phyloP scores from a whole-genome alignment of 2,329 filamentous ascomycete genomes.

The Penicillium sp. region DNA sequence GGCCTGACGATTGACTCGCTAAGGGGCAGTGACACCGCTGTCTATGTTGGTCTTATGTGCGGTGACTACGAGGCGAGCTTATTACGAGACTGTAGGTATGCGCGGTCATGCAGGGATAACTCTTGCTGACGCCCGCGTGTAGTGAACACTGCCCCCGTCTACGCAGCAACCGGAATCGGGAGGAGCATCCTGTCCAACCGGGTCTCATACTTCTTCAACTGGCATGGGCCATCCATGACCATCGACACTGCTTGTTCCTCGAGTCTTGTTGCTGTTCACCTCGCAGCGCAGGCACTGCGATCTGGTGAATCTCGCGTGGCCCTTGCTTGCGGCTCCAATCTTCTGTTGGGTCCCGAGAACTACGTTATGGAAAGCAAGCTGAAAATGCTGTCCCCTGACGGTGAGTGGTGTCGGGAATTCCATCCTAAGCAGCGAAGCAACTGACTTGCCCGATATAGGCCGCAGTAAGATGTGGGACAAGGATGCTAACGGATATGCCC shows the following conservation, averaged over 20 bases:
- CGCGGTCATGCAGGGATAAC: no score
- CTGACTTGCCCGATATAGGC: slow-evolving; percentile 25
- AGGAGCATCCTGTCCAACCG: slow-evolving; percentile 40
- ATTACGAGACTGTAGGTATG: no score
- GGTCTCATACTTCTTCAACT: slow-evolving; percentile 36
- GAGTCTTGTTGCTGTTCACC: slow-evolving; percentile 37
- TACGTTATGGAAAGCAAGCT: slow-evolving; percentile 32
- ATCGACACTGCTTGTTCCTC: slow-evolving; percentile 49
- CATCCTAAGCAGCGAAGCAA: no score
- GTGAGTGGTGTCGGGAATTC: no score
- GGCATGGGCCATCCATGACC: slow-evolving; percentile 39
- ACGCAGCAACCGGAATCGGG: slow-evolving; percentile 32
- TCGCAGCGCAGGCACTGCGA: slow-evolving; percentile 30
- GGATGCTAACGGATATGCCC: slow-evolving; percentile 48
- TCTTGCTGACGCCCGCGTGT: no score
- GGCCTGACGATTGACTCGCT: slow-evolving; percentile 23
- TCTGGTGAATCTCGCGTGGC: slow-evolving; percentile 27
- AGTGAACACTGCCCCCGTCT: slow-evolving; percentile 9
- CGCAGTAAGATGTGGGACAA: slow-evolving; percentile 49
- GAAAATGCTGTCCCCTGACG: slow-evolving; percentile 46
- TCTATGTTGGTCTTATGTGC: slow-evolving; percentile 28
- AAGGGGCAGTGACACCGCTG: slow-evolving; percentile 23
- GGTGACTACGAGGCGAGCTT: slow-evolving; percentile 25
- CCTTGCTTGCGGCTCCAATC: slow-evolving; percentile 23
- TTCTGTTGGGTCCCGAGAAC: slow-evolving; percentile 29